Evolutionary conservation across 108 stramenopile genomes (phyloP).

Genomic region (Discostella stelligeroides): DNA sequence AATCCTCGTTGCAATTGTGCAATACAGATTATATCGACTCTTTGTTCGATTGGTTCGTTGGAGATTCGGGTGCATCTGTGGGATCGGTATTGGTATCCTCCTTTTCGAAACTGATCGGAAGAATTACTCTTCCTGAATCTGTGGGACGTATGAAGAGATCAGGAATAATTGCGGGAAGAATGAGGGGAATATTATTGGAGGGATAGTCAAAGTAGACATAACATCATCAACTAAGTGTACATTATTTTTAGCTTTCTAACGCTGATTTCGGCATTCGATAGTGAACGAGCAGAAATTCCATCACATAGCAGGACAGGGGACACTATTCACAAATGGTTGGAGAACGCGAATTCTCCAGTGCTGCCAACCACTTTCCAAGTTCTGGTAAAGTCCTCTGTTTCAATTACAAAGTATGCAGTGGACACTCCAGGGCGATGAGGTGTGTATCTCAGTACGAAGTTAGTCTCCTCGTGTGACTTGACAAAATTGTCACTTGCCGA

Average conservation of each 20-base stretch:
- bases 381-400: slow-evolving; percentile 86
- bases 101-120: background rate
- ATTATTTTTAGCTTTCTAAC: too few species aligned
- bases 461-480: slow-evolving; percentile 55
- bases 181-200: background rate
- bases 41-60: slow-evolving; percentile 8
- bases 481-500: slow-evolving; percentile 70
- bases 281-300: too few species aligned
- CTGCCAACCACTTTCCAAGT: slow-evolving; percentile 81
- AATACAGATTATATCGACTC: slow-evolving; percentile 6
- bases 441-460: slow-evolving; percentile 72
- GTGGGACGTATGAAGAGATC: slow-evolving; percentile 4
- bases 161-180: slow-evolving; percentile 1
- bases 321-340: too few species aligned
- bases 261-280: too few species aligned
- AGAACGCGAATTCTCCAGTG: slow-evolving; percentile 54
- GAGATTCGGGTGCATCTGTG: slow-evolving; percentile 6
- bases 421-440: slow-evolving; percentile 60
- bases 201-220: background rate
- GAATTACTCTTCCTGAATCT: slow-evolving; percentile 4
- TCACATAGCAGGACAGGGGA: background rate
- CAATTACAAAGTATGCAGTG: slow-evolving; percentile 74
- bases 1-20: background rate
- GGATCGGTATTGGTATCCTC: background rate
- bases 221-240: background rate